A percentile compares a stretch with the other conserved stretches of the same genome.
Conservation (phyloP, 768 basidiomycete species). For the Heimioporus sp. region DNA sequence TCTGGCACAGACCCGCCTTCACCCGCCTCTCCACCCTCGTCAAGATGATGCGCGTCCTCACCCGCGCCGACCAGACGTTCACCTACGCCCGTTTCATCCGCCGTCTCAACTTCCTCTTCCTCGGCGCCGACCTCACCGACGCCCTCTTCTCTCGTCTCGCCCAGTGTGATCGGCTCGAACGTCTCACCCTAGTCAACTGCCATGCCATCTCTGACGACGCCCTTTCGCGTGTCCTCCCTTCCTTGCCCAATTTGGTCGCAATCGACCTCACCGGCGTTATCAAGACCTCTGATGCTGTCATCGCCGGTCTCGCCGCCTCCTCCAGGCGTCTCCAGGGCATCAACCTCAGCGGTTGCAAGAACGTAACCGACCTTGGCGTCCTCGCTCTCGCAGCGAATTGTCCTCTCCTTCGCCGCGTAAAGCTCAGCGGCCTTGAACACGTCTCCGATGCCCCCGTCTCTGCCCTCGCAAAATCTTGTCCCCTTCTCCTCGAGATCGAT, state of each 20-base stretch:
- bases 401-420: conserved; percentile 82
- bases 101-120: conserved; percentile 82
- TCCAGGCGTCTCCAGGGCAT: conserved; percentile 86
- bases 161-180: conserved; percentile 78
- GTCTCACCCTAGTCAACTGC: conserved; percentile 85
- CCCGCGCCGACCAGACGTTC: conserved; percentile 68
- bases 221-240: conserved; percentile 62
- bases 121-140: conserved; percentile 70
- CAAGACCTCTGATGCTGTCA: conserved; percentile 66
- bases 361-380: conserved; percentile 76
- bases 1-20: conserved; percentile 91
- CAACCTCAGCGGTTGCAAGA: conserved; percentile 82
- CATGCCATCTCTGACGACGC: conserved; percentile 60
- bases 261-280: conserved; percentile 78
- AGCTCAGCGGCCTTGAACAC: conserved; percentile 72
- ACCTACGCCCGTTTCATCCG: conserved; percentile 86
- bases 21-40: conserved; percentile 65
- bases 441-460: conserved; percentile 79
- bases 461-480: conserved; percentile 73
- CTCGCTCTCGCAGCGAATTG: conserved; percentile 73
- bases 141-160: conserved; percentile 69
- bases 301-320: conserved; percentile 65
- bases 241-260: conserved; percentile 76
- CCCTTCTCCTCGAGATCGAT: conserved; percentile 91
- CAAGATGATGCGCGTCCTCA: conserved; percentile 75